Evolutionary conservation across 2,329 filamentous ascomycete species (phyloP).

Genomic region (Lithohypha guttulata): DNA sequence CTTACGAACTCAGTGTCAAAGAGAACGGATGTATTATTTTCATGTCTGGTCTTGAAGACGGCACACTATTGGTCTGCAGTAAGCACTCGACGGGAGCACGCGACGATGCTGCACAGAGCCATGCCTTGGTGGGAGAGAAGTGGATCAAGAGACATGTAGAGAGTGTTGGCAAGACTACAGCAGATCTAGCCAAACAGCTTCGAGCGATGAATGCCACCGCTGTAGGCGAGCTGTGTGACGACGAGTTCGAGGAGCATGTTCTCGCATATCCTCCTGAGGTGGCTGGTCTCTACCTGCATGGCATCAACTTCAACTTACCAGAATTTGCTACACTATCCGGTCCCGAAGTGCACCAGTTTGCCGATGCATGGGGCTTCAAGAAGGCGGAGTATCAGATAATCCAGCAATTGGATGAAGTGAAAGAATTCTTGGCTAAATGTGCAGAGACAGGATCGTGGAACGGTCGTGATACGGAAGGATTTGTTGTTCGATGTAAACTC

Average conservation of each 20-base stretch:
- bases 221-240: constrained; percentile 92
- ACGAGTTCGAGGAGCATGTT: constrained; percentile 93
- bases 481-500: constrained; percentile 83
- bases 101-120: constrained; percentile 61
- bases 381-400: constrained; percentile 73
- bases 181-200: constrained; percentile 66
- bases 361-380: constrained; percentile 84
- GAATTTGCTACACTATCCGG: constrained; percentile 81
- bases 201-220: constrained; percentile 79
- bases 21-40: constrained; percentile 99
- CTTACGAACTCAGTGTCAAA: constrained; percentile 92
- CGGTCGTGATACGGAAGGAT: constrained; percentile 89
- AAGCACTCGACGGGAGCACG: constrained; percentile 89
- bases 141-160: constrained; percentile 73
- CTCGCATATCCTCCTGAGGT: constrained; percentile 72
- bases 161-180: constrained; percentile 63
- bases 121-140: constrained; percentile 70
- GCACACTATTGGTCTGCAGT: constrained; percentile 87
- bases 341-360: constrained; percentile 74
- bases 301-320: constrained; percentile 90
- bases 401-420: constrained; percentile 62
- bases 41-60: constrained; percentile 81
- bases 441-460: constrained; percentile 83
- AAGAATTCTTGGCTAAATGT: constrained; percentile 68
- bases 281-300: constrained; percentile 88